Percentiles rank a stretch among this genome's conserved stretches.
These are phyloP conservation scores for Begonia fuchsioides DNA, from an alignment of 306 rosid genomes.

Conservation along the genomic window DNA sequence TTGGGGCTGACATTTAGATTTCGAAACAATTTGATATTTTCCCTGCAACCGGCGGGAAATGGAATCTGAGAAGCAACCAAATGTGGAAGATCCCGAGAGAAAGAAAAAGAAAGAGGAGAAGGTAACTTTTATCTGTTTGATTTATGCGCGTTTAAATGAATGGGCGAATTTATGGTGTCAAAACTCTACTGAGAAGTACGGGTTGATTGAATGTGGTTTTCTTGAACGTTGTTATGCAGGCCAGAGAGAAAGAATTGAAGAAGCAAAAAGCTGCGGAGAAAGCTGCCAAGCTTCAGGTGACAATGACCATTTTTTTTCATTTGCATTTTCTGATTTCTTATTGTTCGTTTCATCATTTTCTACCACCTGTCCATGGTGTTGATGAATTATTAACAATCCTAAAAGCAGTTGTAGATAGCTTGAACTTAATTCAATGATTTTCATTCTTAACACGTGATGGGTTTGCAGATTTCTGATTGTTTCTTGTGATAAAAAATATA, in stretches of 20 bases:
- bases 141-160: too few species aligned
- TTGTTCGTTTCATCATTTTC: conserved; percentile 2
- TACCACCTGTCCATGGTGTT: not conserved
- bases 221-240: conserved; percentile 26
- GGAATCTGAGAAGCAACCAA: conserved; percentile 16
- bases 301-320: not conserved
- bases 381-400: too few species aligned
- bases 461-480: too few species aligned
- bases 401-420: too few species aligned
- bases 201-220: not conserved
- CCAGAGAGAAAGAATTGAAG: conserved; percentile 84
- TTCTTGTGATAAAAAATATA: too few species aligned
- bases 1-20: conserved; percentile 2
- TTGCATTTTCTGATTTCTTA: not conserved
- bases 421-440: conserved; percentile 1
- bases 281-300: conserved; percentile 68
- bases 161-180: not conserved
- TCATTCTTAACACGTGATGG: conserved; percentile 1
- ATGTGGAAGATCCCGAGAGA: conserved; percentile 72
- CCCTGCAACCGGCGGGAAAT: conserved; percentile 8
- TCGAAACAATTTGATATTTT: not conserved
- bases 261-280: conserved; percentile 62
- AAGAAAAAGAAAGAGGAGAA: conserved; percentile 89
- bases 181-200: too few species aligned
- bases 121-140: conserved; percentile 20